Conservation (phyloP, 2,329 filamentous ascomycete species). For the Gyromitra esculenta region DNA sequence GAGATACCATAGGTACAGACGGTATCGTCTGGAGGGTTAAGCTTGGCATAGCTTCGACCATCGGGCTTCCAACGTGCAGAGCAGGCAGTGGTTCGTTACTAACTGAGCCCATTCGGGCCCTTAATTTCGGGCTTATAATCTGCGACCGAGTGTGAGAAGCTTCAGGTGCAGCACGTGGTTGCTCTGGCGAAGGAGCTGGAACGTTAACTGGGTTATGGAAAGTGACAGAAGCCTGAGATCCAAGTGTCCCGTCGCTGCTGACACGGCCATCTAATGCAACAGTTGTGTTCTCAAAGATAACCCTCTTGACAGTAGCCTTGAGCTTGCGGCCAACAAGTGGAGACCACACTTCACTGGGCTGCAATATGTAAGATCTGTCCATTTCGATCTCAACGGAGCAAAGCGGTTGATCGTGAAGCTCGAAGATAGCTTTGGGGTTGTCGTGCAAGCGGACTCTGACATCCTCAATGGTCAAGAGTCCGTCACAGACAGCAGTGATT, state of each 20-base stretch:
- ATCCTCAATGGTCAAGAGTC: constrained; percentile 77
- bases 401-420: constrained; percentile 80
- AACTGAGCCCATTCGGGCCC: constrained; percentile 25
- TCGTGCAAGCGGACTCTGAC: constrained; percentile 76
- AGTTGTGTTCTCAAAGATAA: constrained; percentile 78
- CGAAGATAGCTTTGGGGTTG: constrained; percentile 82
- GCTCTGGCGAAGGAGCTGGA: constrained; percentile 40
- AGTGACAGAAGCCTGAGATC: constrained; percentile 63
- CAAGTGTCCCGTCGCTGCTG: constrained; percentile 67
- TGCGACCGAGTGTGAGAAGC: constrained; percentile 35
- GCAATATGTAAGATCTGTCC: constrained; percentile 73
- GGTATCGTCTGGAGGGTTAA: constrained; percentile 59
- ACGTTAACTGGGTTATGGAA: constrained; percentile 60
- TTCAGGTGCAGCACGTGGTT: constrained; percentile 29
- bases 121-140: constrained; percentile 49
- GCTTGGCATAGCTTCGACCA: constrained; percentile 60
- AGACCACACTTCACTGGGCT: constrained; percentile 69
- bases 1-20: constrained; percentile 67
- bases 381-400: constrained; percentile 79
- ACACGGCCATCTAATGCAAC: constrained; percentile 78
- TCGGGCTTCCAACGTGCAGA: constrained; percentile 58
- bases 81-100: constrained; percentile 58
- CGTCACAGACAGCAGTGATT: constrained; percentile 78
- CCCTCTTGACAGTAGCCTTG: constrained; percentile 76
- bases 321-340: constrained; percentile 76